A percentile compares a stretch with the other conserved stretches of the same genome.
phyloP scores from a whole-genome alignment of 108 stramenopile genomes.

The Hondaea fermentalgiana region DNA sequence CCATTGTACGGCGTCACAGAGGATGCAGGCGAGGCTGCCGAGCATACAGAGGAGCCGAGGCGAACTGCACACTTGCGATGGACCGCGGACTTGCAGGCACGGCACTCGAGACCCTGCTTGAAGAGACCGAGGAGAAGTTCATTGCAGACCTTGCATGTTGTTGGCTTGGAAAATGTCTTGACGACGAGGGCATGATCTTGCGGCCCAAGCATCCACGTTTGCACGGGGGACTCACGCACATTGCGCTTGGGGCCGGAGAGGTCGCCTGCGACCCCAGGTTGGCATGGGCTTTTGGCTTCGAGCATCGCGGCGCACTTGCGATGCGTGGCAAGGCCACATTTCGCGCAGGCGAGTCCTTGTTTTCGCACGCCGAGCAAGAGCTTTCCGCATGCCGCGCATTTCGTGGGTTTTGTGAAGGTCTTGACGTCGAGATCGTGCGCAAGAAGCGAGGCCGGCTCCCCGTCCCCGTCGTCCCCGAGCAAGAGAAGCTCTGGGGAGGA shows the following conservation, averaged over 20 bases:
- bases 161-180: background rate
- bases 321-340: background rate
- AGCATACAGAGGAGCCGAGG: background rate
- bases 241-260: too few species aligned
- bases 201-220: background rate
- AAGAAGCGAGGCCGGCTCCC: background rate
- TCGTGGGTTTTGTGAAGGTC: background rate
- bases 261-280: background rate
- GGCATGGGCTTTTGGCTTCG: background rate
- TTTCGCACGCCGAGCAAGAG: background rate
- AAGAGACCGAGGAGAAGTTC: constrained; percentile 5
- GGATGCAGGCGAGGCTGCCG: background rate
- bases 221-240: background rate
- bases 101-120: constrained; percentile 1
- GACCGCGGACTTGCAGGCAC: background rate
- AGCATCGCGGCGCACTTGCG: background rate
- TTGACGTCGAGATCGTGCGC: background rate
- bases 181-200: background rate
- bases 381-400: background rate
- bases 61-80: background rate
- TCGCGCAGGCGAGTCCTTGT: background rate
- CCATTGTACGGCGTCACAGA: background rate
- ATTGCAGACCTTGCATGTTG: background rate
- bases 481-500: too few species aligned
- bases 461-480: background rate